Evolutionary conservation across 768 basidiomycete species (phyloP).

Genomic region (Gautieria morchelliformis): DNA sequence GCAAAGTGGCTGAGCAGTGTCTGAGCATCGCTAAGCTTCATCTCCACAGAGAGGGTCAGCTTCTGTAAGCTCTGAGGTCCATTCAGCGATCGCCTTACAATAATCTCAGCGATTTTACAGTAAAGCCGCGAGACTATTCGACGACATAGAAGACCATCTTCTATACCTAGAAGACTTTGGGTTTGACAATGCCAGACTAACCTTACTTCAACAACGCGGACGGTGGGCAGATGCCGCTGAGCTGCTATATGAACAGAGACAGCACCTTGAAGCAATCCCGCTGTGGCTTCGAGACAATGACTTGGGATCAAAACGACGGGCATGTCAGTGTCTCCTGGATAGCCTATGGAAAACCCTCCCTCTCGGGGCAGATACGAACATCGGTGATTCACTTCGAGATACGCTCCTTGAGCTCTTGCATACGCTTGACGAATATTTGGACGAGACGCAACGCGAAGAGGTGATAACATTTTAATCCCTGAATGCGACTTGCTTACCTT

Average conservation of each 20-base stretch:
- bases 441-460: background rate
- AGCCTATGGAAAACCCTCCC: background rate
- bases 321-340: background rate
- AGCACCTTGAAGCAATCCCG: background rate
- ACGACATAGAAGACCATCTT: slow-evolving; percentile 40
- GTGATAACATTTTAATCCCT: background rate
- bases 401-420: background rate
- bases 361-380: slow-evolving; percentile 25
- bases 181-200: slow-evolving; percentile 38
- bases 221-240: slow-evolving; percentile 42
- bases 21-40: slow-evolving; percentile 34
- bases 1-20: slow-evolving; percentile 26
- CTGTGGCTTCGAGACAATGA: background rate
- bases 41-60: slow-evolving; percentile 31
- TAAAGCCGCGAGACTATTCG: slow-evolving; percentile 38
- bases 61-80: slow-evolving; percentile 22
- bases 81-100: background rate
- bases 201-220: slow-evolving; percentile 33
- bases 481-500: background rate
- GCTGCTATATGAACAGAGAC: background rate
- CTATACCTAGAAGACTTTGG: slow-evolving; percentile 47
- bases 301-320: background rate
- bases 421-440: background rate
- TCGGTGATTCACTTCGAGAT: slow-evolving; percentile 19
- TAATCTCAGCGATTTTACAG: slow-evolving; percentile 22